Conservation (phyloP, 1,139 yeast species). For the Saccharomyces pastorianus region DNA sequence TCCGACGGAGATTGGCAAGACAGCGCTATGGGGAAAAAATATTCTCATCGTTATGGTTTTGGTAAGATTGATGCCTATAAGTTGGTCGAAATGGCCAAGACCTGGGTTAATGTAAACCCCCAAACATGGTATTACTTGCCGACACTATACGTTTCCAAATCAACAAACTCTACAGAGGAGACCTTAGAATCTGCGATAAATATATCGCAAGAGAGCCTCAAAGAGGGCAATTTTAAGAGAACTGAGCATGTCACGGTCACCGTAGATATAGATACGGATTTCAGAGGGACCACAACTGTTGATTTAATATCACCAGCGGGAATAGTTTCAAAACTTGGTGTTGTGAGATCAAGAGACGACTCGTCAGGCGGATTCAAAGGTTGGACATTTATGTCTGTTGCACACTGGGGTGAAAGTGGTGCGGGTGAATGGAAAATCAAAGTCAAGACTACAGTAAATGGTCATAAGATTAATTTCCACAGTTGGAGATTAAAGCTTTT, state of each 20-base stretch:
- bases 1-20: slow-evolving; percentile 64
- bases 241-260: slow-evolving; percentile 84
- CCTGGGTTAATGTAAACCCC: slow-evolving; percentile 82
- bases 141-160: slow-evolving; percentile 19
- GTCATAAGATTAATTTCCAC: slow-evolving; percentile 42
- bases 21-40: slow-evolving; percentile 48
- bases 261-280: slow-evolving; percentile 56
- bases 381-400: slow-evolving; percentile 98
- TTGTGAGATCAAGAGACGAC: slow-evolving; percentile 54
- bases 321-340: slow-evolving; percentile 63
- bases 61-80: slow-evolving; percentile 83
- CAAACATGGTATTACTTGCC: slow-evolving; percentile 70
- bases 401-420: slow-evolving; percentile 92
- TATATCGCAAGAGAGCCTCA: slow-evolving; percentile 44
- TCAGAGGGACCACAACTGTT: slow-evolving; percentile 65
- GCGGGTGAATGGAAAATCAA: slow-evolving; percentile 78
- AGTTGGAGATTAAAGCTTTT: slow-evolving; percentile 75
- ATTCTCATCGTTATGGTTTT: slow-evolving; percentile 84
- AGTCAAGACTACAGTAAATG: slow-evolving; percentile 43
- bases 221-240: slow-evolving; percentile 52
- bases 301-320: slow-evolving; percentile 71
- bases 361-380: slow-evolving; percentile 53
- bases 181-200: slow-evolving; percentile 38
- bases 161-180: slow-evolving; percentile 22
- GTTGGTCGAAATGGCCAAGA: slow-evolving; percentile 64